Percentiles rank a stretch among this genome's conserved stretches.
These are phyloP conservation scores for Erythrophleum ivorense DNA, from an alignment of 331 rosid species.

Conservation along the genomic window DNA sequence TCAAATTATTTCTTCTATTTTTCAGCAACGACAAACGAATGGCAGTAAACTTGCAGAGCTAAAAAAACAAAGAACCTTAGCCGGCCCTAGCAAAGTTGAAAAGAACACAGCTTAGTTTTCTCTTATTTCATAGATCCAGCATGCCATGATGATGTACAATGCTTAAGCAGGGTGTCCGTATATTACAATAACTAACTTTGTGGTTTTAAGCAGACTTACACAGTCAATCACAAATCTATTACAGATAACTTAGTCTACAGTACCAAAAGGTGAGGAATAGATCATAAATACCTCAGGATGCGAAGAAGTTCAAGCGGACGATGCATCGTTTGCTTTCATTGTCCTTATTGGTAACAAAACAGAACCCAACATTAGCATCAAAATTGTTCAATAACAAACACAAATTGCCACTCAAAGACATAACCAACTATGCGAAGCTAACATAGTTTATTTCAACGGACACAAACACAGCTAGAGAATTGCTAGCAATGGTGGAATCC, in stretches of 20 bases:
- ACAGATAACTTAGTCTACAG: not conserved
- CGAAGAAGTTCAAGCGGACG: not conserved
- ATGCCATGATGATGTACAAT: not conserved
- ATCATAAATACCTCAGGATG: constrained; percentile 21
- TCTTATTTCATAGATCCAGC: not conserved
- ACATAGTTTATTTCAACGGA: not conserved
- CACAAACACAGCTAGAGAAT: constrained; percentile 11
- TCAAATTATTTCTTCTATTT: not conserved
- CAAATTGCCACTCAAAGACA: not conserved
- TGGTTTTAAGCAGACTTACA: not conserved
- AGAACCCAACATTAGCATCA: constrained; percentile 17
- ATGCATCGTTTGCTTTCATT: not conserved
- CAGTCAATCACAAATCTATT: not conserved
- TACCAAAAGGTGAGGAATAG: not conserved
- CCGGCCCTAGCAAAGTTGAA: not conserved
- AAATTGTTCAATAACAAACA: not conserved
- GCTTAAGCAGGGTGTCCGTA: not conserved
- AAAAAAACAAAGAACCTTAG: not conserved
- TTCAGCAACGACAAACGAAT: not conserved
- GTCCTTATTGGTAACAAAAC: not conserved
- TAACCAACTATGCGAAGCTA: not conserved
- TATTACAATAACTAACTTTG: not conserved
- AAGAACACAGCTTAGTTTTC: constrained; percentile 1
- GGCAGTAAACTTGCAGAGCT: not conserved
- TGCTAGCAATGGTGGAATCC: not conserved